A percentile compares a stretch with the other conserved stretches of the same genome.
phyloP scores from a whole-genome alignment of 169 alveolate genomes.

The Eimeria necatrix region DNA sequence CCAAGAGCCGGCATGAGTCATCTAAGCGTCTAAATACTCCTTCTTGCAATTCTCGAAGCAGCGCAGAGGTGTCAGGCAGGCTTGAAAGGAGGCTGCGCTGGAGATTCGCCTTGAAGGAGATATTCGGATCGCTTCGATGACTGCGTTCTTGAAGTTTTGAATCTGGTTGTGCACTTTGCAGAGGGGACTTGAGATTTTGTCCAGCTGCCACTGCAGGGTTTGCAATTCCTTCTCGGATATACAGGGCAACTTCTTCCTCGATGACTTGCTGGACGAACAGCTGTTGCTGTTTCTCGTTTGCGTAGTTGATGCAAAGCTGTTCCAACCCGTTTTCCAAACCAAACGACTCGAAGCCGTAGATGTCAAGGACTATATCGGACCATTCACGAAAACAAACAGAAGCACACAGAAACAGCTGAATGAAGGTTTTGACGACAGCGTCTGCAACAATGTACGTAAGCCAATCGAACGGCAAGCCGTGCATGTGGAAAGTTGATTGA shows the following conservation, averaged over 20 bases:
- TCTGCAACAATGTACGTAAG: no score
- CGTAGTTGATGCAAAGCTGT: slow-evolving; percentile 94
- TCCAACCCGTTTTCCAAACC: slow-evolving; percentile 89
- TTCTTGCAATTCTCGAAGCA: slow-evolving; percentile 33
- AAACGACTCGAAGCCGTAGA: slow-evolving; percentile 72
- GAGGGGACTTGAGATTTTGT: background rate
- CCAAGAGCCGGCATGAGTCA: slow-evolving; percentile 60
- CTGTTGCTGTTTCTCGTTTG: slow-evolving; percentile 92
- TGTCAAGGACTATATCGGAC: slow-evolving; percentile 45
- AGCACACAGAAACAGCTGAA: background rate
- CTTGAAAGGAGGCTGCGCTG: background rate
- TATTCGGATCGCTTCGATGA: background rate
- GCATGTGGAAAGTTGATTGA: no score
- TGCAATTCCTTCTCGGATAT: slow-evolving; percentile 43
- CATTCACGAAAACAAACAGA: background rate
- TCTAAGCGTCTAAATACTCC: slow-evolving; percentile 66
- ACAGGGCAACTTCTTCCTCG: slow-evolving; percentile 59
- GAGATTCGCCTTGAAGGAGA: background rate
- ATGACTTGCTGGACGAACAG: slow-evolving; percentile 92
- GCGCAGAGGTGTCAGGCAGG: slow-evolving; percentile 48
- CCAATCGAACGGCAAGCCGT: no score
- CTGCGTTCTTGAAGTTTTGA: background rate
- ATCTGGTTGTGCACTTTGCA: background rate
- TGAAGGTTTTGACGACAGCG: no score
- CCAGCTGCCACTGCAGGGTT: slow-evolving; percentile 32